Evolutionary conservation across 768 basidiomycete genomes (phyloP), one percentile per base, ranked within the genome.

Genomic region (Boletus patriciae): DNA sequence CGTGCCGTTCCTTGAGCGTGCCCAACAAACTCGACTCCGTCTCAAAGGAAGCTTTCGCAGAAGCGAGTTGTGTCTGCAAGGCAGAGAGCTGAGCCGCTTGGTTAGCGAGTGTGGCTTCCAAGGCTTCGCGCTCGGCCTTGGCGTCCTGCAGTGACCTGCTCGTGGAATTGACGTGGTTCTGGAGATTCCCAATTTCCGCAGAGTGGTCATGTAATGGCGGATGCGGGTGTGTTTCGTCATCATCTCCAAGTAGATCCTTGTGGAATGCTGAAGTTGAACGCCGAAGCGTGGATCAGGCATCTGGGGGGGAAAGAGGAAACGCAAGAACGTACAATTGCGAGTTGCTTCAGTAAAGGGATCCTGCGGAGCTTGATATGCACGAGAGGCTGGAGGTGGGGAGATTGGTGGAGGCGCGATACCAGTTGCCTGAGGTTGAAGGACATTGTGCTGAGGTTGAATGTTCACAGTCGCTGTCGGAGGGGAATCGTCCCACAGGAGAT

Each of bases 1-100:
- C 72, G 46, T 81, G 82, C 12, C 92, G 84, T 31, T 90, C 87
- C 54, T 83, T 85, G 31, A 96, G 78, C 27, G 82, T 80, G 18
- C 80, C 69, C 13, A 95, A 75, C 18, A 89, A 72, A 46, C 80
- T 83, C 7, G 82, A 86, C 76, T 99, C 96, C 0, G 86, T 87
- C 69, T 95, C 94, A 63, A 90, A 93, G 1, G 90, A 82, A 23
- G 86, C 87, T 66, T 92, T 91, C 10, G 94, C 90, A 3, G 86
- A 82, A 1, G 87, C 83, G 12, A 98, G 81, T 65, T 94, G 91
- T 19, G 83, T 86, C 67, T 98, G 90, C 33, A 98, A 76, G 37
- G 88, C 80, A 8, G 87, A 82, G 27, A 98, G 80, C 69, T 94
- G 85, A 0, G 81, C 78, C 0, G 88, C 86, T 63, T 92, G 90